Evolutionary conservation across 2,329 filamentous ascomycete genomes (phyloP), one percentile per base, ranked within the genome.

Genomic region (Magnaporthiopsis incrustans): DNA sequence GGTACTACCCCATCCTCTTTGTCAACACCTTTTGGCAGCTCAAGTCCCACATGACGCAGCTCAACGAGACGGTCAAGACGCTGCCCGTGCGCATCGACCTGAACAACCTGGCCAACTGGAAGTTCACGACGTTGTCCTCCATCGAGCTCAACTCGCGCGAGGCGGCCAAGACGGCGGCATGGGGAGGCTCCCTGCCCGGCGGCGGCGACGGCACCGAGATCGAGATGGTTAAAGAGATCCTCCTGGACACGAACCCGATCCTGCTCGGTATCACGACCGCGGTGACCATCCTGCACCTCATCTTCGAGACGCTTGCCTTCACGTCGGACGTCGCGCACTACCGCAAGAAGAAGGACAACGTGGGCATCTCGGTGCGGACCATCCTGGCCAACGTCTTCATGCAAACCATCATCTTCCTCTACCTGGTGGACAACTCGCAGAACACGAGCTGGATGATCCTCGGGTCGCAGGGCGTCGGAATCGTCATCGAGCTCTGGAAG

Each of bases 391-490:
- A 98, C 72, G 93, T 98, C 67, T 93, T 98, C 76, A 99, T 99
- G 95, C 95, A 99, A 77, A 77, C 84, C 8, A 84, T 98, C 72
- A 97, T 99, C 76, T 96, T 99, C 84, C 83, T 99, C 59, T 99
- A 99, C 77, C 85, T 99, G 35, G 80, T 99, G 71, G 95, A 99
- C 79, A 98, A 99, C 80, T 96, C 92, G 69, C 92, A 97, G 65
- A 96, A 95, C 75, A 99, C 95, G 0, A 96, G 90, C 68, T 99
- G 94, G 94, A 98, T 99, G 92, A 98, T 99, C 70, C 81, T 99
- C 26, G 92, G 93, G 62, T 90, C 91, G 14, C 95, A 99, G 78
- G 95, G 89, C 26, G 87, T 96, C 67, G 92, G 93, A 62, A 86
- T 86, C 64, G 64, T 86, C 59, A 86, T 87, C 68, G 84, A 87